Evolutionary conservation across 1,284 basidiomycete genomes (phyloP), one percentile per base, ranked within the genome.

Genomic region (Cutaneotrichosporon cutaneum): DNA sequence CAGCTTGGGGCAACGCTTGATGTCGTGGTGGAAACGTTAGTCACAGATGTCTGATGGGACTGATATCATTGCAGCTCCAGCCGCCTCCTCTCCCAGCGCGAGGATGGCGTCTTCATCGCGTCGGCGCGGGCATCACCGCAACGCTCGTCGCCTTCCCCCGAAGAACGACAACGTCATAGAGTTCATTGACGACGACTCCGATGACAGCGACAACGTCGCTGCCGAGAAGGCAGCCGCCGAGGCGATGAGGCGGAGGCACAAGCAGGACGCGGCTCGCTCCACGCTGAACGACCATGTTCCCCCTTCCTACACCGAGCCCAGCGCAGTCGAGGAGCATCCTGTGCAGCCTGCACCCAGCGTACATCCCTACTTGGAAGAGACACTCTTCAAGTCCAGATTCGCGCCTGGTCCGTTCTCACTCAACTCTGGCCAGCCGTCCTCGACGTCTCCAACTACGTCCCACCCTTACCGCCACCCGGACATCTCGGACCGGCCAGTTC

Each of bases 241-340:
- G 9, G 33, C 18, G 21, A 54, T 21, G 26, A 51, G 27, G 27
- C 26, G 48, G 18, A 27, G 48, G 18, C 14, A 27, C 18, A 30
- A n/a, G 16, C 48, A 51, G 26, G 18, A 13, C 18, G 22, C 21
- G 14, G 56, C 56, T 13, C 32, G 22, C 2, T 18, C 4, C 9
- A 35, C 60, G 16, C 30, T 65, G 24, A 65, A 65, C 35, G 64
- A 65, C 48, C 64, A 59, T 42, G 39, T 44, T 1, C n/a, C 3
- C 6, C 39, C 39, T 42, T 42, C 39, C 18, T 8, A 18, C 39
- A 18, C 39, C n/a, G 32, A 13, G 14, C 14, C 53, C 13, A 35
- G 21, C 13, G 35, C 11, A 21, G 18, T 22, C 21, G 21, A 44
- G 6, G 22, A n/a, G 18, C 32, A 22, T 24, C 52, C 32, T 54